A percentile compares a stretch with the other conserved stretches of the same genome.
These are phyloP conservation scores for Tricholoma matsutake DNA, from an alignment of 768 basidiomycete species.

Conservation along the genomic window DNA sequence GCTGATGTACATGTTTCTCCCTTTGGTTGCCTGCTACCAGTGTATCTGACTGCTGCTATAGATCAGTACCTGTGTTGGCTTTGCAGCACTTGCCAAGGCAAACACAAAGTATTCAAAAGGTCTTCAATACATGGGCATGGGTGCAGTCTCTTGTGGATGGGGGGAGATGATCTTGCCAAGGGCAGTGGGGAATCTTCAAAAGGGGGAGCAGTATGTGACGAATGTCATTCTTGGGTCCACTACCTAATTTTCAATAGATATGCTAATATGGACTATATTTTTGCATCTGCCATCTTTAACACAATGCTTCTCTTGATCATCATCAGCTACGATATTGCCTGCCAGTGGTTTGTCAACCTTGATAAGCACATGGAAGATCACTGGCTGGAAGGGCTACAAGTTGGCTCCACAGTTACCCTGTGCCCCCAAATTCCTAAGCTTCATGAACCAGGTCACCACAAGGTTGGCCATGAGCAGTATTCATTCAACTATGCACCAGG, in stretches of 20 bases:
- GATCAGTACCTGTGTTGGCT: too few relatives aligned
- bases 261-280: slow-evolving; percentile 25
- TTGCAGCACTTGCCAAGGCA: slow-evolving; percentile 22
- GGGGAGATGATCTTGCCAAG: slow-evolving; percentile 20
- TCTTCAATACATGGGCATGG: slow-evolving; percentile 22
- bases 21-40: too few relatives aligned
- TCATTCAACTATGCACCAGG: not conserved
- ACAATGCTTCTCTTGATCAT: not conserved
- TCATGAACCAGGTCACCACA: not conserved
- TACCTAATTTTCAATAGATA: slow-evolving; percentile 14
- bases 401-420: not conserved
- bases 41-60: too few relatives aligned
- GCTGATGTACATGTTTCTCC: too few relatives aligned
- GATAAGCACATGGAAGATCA: not conserved
- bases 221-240: not conserved
- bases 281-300: slow-evolving; percentile 6
- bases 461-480: not conserved
- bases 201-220: slow-evolving; percentile 1
- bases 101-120: slow-evolving; percentile 21
- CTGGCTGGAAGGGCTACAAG: not conserved
- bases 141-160: slow-evolving; percentile 18
- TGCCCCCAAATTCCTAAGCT: not conserved
- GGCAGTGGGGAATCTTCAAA: too few relatives aligned
- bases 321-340: slow-evolving; percentile 23
- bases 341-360: slow-evolving; percentile 6